Conservation (phyloP, 1,284 basidiomycete species). For the Boletus subluridellus region DNA sequence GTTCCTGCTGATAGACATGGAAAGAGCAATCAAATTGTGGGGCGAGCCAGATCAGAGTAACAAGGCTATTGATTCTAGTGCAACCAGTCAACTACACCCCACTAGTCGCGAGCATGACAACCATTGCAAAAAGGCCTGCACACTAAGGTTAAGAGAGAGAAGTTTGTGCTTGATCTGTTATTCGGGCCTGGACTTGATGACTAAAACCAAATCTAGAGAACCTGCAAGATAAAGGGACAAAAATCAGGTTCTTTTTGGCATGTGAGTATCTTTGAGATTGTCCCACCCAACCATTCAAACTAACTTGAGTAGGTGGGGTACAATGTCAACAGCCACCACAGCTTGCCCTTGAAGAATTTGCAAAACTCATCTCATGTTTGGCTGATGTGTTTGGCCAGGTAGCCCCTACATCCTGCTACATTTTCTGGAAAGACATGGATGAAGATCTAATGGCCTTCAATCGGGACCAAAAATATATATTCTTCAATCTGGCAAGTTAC, state of each 20-base stretch:
- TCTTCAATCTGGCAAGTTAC: slow-evolving; percentile 27
- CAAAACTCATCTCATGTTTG: slow-evolving; percentile 1
- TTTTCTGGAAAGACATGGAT: slow-evolving; percentile 26
- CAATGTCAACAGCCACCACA: not conserved
- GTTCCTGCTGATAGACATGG: not conserved
- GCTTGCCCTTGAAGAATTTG: slow-evolving; percentile 1
- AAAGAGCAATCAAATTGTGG: not conserved
- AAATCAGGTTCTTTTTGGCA: slow-evolving; percentile 13
- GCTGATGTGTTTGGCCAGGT: slow-evolving; percentile 9
- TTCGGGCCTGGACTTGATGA: not conserved
- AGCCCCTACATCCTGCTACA: slow-evolving; percentile 8
- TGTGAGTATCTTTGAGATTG: not conserved
- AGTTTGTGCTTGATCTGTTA: not conserved
- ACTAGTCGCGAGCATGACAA: not conserved
- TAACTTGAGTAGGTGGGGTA: not conserved
- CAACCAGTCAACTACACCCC: not conserved
- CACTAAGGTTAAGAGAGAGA: not conserved
- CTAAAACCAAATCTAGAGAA: not conserved
- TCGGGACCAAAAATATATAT: slow-evolving; percentile 19
- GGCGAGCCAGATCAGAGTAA: not conserved
- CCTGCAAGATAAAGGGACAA: not conserved
- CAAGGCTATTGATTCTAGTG: not conserved
- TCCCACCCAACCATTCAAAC: not conserved
- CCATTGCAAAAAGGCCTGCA: slow-evolving; percentile 6
- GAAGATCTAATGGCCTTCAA: slow-evolving; percentile 29